Conservation (phyloP, 257 asterid species). For the Cynanchum wilfordii region DNA sequence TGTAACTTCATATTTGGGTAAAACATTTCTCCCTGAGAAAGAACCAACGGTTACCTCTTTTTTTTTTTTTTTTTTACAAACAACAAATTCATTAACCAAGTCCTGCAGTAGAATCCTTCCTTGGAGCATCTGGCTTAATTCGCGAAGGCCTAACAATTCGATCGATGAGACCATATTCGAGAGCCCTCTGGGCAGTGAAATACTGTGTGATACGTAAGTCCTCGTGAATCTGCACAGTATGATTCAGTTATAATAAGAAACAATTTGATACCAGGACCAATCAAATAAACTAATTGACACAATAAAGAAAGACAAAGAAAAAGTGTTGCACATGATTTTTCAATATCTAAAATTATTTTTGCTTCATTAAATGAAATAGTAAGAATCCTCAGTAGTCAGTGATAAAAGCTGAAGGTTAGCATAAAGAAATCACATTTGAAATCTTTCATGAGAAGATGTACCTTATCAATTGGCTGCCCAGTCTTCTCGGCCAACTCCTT, state of each 20-base stretch:
- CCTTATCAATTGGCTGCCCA: conserved; percentile 83
- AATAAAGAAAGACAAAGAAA: not conserved
- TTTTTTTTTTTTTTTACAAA: not conserved
- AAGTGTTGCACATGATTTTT: too few relatives aligned
- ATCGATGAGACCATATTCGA: conserved; percentile 87
- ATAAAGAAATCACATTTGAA: not conserved
- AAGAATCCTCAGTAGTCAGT: not conserved
- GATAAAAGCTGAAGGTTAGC: not conserved
- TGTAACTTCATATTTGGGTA: not conserved
- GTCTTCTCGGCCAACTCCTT: conserved; percentile 83
- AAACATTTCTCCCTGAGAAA: not conserved
- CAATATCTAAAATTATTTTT: too few relatives aligned
- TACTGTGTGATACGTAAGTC: conserved; percentile 67
- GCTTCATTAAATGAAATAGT: not conserved
- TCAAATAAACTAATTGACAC: not conserved
- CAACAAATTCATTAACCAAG: conserved; percentile 46
- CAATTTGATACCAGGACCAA: not conserved
- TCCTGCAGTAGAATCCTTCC: conserved; percentile 45
- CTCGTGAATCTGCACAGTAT: conserved; percentile 48
- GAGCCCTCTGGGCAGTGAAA: conserved; percentile 73
- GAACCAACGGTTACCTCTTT: too few relatives aligned
- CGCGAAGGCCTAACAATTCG: conserved; percentile 69
- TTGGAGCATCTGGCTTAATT: conserved; percentile 40
- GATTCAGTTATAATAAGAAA: not conserved
- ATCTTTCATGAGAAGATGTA: conserved; percentile 13